phyloP scores from a whole-genome alignment of 2,329 filamentous ascomycete species.

The Grosmannia serpens region DNA sequence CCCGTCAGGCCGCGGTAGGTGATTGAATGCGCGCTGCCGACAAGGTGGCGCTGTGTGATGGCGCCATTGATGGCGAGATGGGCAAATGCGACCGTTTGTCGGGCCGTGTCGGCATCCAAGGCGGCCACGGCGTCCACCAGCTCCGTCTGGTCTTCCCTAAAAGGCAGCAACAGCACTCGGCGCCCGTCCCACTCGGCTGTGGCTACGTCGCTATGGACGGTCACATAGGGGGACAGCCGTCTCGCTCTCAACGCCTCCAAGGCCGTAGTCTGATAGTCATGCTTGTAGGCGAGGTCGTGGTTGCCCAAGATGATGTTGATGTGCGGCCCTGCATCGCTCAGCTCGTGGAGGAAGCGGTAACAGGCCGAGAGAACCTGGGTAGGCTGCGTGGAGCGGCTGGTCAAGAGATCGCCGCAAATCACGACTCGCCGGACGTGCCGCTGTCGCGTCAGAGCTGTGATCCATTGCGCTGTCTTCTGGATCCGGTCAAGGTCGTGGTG shows the following conservation, averaged over 20 bases:
- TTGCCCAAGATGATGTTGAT: slow-evolving; percentile 23
- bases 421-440: slow-evolving; percentile 17
- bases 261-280: slow-evolving; percentile 19
- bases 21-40: slow-evolving; percentile 11
- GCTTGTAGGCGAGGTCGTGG: slow-evolving; percentile 21
- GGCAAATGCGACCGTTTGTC: slow-evolving; percentile 18
- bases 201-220: slow-evolving; percentile 15
- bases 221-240: slow-evolving; percentile 15
- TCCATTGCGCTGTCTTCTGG: slow-evolving; percentile 18
- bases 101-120: slow-evolving; percentile 13
- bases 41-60: slow-evolving; percentile 18
- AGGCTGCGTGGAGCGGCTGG: slow-evolving; percentile 17
- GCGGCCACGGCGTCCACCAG: slow-evolving; percentile 15
- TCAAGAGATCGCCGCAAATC: slow-evolving; percentile 22
- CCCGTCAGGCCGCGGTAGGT: slow-evolving; percentile 18
- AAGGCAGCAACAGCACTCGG: slow-evolving; percentile 20
- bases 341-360: slow-evolving; percentile 19
- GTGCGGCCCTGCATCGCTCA: slow-evolving; percentile 17
- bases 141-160: slow-evolving; percentile 20
- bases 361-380: slow-evolving; percentile 21
- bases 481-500: slow-evolving; percentile 19
- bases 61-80: slow-evolving; percentile 22
- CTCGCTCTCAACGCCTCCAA: slow-evolving; percentile 18
- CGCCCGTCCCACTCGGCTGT: slow-evolving; percentile 18
- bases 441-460: slow-evolving; percentile 15